phyloP scores from a whole-genome alignment of 1,139 yeast species.

The Hyphopichia khmerensis region DNA sequence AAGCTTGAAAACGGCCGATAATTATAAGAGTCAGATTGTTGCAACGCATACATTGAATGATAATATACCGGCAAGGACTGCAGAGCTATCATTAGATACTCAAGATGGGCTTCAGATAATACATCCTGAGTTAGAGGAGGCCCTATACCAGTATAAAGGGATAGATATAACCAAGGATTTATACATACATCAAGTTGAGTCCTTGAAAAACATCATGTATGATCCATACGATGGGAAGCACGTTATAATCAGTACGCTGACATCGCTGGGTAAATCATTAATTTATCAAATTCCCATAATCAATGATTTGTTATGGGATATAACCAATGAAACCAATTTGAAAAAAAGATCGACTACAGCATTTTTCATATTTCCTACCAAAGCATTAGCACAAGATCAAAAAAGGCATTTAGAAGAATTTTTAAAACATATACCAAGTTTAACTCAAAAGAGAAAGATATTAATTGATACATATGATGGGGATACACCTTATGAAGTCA shows the following conservation, averaged over 20 bases:
- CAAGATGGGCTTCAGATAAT: slow-evolving; percentile 40
- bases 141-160: slow-evolving; percentile 48
- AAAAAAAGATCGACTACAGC: slow-evolving; percentile 50
- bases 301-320: slow-evolving; percentile 50
- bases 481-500: slow-evolving; percentile 65
- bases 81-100: slow-evolving; percentile 17
- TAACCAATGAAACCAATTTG: slow-evolving; percentile 15
- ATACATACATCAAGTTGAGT: slow-evolving; percentile 80
- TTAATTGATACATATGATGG: slow-evolving; percentile 87
- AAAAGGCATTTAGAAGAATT: slow-evolving; percentile 69
- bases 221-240: slow-evolving; percentile 42
- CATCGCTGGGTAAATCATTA: slow-evolving; percentile 93
- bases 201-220: slow-evolving; percentile 50
- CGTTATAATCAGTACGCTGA: slow-evolving; percentile 86
- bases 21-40: slow-evolving; percentile 62
- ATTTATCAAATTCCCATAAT: slow-evolving; percentile 88
- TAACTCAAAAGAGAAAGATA: slow-evolving; percentile 27
- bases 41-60: slow-evolving; percentile 24
- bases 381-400: slow-evolving; percentile 97
- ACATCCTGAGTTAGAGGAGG: slow-evolving; percentile 47
- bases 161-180: slow-evolving; percentile 48
- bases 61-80: slow-evolving; percentile 14
- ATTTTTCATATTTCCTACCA: slow-evolving; percentile 90
- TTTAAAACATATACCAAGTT: slow-evolving; percentile 43
- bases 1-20: slow-evolving; percentile 41